A percentile compares a stretch with the other conserved stretches of the same genome.
phyloP scores from a whole-genome alignment of 139 green algal species.

The Picochlorum sp. region DNA sequence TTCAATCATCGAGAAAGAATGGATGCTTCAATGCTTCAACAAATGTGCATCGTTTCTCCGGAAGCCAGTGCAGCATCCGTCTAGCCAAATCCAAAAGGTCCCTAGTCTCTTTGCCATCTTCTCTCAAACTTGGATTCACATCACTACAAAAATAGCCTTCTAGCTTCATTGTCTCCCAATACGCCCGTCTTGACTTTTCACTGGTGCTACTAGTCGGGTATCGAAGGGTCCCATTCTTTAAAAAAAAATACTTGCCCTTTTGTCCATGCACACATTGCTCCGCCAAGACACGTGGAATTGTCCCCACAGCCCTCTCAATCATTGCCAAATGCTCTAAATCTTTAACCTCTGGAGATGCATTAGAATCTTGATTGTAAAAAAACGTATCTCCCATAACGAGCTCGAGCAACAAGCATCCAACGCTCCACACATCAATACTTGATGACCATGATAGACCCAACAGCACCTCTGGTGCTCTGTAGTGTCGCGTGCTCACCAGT shows the following conservation, averaged over 20 bases:
- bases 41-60: conserved; percentile 55
- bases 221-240: too few species aligned
- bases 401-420: conserved; percentile 96
- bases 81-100: conserved; percentile 34
- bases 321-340: conserved; percentile 98
- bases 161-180: too few species aligned
- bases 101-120: too few species aligned
- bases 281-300: conserved; percentile 47
- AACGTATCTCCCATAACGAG: conserved; percentile 82
- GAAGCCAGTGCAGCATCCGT: conserved; percentile 59
- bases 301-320: conserved; percentile 89
- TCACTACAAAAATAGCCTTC: too few species aligned
- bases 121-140: too few species aligned
- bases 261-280: not conserved
- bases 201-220: too few species aligned
- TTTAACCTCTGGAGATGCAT: too few species aligned
- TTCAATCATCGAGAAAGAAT: conserved; percentile 52
- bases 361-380: conserved; percentile 90
- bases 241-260: too few species aligned
- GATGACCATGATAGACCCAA: conserved; percentile 87
- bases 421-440: conserved; percentile 88
- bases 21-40: conserved; percentile 66
- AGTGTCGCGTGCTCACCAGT: conserved; percentile 83
- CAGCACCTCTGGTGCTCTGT: conserved; percentile 94
- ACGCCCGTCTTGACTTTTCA: too few species aligned